Conservation (phyloP, 495 filamentous ascomycete species). For the Hyaloscypha bicolor region DNA sequence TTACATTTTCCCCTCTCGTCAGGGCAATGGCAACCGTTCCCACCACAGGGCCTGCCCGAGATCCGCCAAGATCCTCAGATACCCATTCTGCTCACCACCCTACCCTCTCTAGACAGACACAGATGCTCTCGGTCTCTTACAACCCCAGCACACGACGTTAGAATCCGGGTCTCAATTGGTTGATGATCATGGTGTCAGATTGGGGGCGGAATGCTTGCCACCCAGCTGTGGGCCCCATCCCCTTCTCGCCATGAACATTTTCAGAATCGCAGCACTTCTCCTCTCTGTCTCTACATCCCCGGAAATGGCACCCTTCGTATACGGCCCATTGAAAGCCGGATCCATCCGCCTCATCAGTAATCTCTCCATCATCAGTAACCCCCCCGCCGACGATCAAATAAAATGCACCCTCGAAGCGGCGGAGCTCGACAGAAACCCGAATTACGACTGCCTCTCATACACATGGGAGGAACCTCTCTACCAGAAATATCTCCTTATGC, state of each 20-base stretch:
- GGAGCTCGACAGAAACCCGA: constrained; percentile 1
- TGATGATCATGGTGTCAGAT: background rate
- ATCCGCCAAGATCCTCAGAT: too few species aligned
- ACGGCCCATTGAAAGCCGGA: background rate
- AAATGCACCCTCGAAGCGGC: constrained; percentile 9
- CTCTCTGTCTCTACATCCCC: background rate
- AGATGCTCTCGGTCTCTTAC: background rate
- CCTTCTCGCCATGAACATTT: background rate
- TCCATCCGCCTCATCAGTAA: constrained; percentile 11
- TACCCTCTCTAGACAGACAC: background rate
- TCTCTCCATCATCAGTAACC: constrained; percentile 2
- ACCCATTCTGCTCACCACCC: too few species aligned
- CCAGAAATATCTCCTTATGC: constrained; percentile 5
- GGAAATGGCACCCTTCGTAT: background rate
- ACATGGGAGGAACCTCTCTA: constrained; percentile 22
- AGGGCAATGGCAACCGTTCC: too few species aligned
- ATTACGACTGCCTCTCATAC: constrained; percentile 16
- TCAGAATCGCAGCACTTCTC: background rate
- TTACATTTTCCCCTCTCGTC: too few species aligned
- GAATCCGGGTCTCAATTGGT: background rate
- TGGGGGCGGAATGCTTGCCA: background rate
- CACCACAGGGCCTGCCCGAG: too few species aligned
- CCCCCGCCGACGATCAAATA: constrained; percentile 1
- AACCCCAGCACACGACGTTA: background rate
- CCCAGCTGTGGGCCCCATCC: background rate